Conservation (phyloP, 768 basidiomycete genomes). For the Lenzites betulinus region DNA sequence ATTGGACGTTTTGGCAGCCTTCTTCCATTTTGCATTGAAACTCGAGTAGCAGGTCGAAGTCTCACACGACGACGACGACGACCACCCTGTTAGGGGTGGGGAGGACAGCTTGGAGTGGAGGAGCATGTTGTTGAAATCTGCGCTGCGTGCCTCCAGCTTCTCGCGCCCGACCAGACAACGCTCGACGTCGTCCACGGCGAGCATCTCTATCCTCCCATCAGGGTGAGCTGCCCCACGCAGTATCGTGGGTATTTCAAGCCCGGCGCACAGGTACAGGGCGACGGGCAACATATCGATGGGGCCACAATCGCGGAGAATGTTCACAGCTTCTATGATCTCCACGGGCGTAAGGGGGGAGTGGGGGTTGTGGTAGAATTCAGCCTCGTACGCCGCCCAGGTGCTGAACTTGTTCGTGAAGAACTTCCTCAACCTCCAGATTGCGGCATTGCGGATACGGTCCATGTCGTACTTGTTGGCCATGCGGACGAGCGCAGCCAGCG, state of each 20-base stretch:
- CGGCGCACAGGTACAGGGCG: slow-evolving; percentile 11
- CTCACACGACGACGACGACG: too few relatives aligned
- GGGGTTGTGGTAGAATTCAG: background rate
- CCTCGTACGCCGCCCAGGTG: background rate
- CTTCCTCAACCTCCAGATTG: background rate
- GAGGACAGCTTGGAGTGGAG: background rate
- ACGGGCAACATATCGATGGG: background rate
- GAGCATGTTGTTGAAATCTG: background rate
- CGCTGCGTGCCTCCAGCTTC: background rate
- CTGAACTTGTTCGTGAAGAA: slow-evolving; percentile 4
- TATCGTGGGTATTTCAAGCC: background rate
- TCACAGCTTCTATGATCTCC: slow-evolving; percentile 9
- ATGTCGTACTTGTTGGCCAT: slow-evolving; percentile 16
- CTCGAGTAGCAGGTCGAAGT: too few relatives aligned
- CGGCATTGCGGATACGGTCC: background rate
- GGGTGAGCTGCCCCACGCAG: background rate
- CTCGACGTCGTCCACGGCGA: background rate
- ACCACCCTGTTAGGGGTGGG: too few relatives aligned
- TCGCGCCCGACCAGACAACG: background rate
- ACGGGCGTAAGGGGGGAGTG: background rate
- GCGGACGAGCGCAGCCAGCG: slow-evolving; percentile 6
- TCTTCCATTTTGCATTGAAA: too few relatives aligned
- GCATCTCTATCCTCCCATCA: background rate
- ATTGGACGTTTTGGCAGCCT: too few relatives aligned
- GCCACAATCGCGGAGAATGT: slow-evolving; percentile 9